A percentile compares a stretch with the other conserved stretches of the same genome.
Evolutionary conservation across 83 land plant species (phyloP).

Genomic region (Larix sibirica): DNA sequence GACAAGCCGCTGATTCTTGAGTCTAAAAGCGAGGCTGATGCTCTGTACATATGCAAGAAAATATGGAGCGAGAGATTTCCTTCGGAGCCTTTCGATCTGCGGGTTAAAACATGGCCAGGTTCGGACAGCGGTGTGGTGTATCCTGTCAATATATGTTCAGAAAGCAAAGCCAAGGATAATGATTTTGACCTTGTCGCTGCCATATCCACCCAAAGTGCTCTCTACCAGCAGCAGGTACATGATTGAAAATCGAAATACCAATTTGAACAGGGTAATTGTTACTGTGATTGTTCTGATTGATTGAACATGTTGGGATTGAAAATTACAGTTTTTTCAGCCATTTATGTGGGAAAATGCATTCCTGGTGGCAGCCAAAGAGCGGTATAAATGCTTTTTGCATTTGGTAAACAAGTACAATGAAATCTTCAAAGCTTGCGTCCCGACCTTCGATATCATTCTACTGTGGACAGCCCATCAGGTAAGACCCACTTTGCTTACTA

Average conservation of each 20-base stretch:
- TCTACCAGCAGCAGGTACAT: conserved; percentile 38
- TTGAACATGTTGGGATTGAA: not conserved
- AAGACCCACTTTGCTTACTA: not conserved
- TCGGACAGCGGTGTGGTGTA: not conserved
- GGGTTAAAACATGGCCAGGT: conserved; percentile 4
- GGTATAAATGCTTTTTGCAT: conserved; percentile 74
- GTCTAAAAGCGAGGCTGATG: conserved; percentile 67
- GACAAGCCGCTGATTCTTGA: conserved; percentile 68
- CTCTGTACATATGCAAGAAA: conserved; percentile 57
- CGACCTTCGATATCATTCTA: conserved; percentile 74
- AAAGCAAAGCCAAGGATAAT: conserved; percentile 9
- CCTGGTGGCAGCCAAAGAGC: conserved; percentile 60
- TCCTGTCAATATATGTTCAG: conserved; percentile 6
- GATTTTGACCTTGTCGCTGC: conserved; percentile 18
- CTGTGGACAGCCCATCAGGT: conserved; percentile 89
- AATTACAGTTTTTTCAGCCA: conserved; percentile 47
- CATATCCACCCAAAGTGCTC: conserved; percentile 18
- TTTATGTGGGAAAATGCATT: conserved; percentile 62
- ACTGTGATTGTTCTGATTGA: not conserved
- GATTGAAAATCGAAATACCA: conserved; percentile 2
- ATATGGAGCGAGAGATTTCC: conserved; percentile 66
- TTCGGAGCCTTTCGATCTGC: conserved; percentile 77
- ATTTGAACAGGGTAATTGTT: not conserved
- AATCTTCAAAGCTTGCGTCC: conserved; percentile 38
- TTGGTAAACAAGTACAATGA: conserved; percentile 34